Percentiles rank a stretch among this genome's conserved stretches.
Conservation (phyloP, 306 rosid genomes). For the Inga leiocalycina region DNA sequence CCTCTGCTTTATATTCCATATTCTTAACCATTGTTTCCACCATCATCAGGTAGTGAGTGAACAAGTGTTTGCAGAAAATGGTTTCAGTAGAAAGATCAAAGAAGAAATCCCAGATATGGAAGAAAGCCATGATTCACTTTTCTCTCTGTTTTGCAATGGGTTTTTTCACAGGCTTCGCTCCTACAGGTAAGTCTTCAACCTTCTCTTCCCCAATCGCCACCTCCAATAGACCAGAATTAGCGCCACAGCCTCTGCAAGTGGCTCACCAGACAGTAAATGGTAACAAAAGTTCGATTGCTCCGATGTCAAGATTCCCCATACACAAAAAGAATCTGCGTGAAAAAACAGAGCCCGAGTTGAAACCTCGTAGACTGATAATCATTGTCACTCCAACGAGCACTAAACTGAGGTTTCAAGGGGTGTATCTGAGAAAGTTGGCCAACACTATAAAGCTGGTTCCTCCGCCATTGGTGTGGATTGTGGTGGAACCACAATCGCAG, state of each 20-base stretch:
- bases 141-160: constrained; percentile 88
- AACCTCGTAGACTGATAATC: constrained; percentile 56
- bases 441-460: constrained; percentile 68
- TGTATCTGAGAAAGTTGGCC: constrained; percentile 72
- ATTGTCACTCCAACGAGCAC: constrained; percentile 84
- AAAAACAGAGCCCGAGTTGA: constrained; percentile 29
- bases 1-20: constrained; percentile 32
- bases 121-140: constrained; percentile 81
- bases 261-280: constrained; percentile 30
- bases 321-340: neutral
- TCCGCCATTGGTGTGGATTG: constrained; percentile 90
- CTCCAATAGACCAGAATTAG: constrained; percentile 38
- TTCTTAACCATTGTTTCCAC: neutral
- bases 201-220: constrained; percentile 32
- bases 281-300: constrained; percentile 29
- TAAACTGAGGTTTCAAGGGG: constrained; percentile 49
- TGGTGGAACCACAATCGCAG: constrained; percentile 62
- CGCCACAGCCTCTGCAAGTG: constrained; percentile 47
- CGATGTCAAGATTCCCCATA: neutral
- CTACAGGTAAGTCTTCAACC: constrained; percentile 63
- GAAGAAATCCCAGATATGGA: constrained; percentile 78
- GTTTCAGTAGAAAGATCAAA: constrained; percentile 81
- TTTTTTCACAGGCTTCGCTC: constrained; percentile 89
- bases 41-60: neutral
- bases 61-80: constrained; percentile 41